Conservation (phyloP, 257 asterid genomes). For the Echites panduratus region DNA sequence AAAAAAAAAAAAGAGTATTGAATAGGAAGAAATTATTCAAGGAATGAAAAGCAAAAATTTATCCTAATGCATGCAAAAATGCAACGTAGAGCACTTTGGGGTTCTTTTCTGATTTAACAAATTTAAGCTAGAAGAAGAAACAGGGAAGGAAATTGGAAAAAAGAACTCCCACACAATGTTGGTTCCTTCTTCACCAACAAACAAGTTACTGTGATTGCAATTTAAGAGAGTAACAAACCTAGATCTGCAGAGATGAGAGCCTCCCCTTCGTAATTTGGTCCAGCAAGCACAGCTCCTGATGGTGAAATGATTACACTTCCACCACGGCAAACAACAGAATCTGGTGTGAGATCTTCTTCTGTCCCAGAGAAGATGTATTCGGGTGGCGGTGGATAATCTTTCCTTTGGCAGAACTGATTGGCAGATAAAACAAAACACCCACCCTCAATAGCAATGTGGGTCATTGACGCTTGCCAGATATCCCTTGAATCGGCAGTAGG, state of each 20-base stretch:
- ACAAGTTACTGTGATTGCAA: not conserved
- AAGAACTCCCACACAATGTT: not conserved
- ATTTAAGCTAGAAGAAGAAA: not conserved
- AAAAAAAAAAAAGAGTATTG: not conserved
- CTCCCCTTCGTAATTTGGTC: slow-evolving; percentile 91
- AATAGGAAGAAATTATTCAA: not conserved
- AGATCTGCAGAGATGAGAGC: slow-evolving; percentile 92
- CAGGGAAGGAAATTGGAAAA: not conserved
- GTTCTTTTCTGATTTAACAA: not conserved
- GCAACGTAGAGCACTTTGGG: not conserved
- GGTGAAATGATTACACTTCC: slow-evolving; percentile 95
- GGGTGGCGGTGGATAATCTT: slow-evolving; percentile 93
- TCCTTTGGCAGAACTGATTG: slow-evolving; percentile 89
- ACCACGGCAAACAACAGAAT: slow-evolving; percentile 88
- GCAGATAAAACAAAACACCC: slow-evolving; percentile 93
- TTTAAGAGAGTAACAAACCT: slow-evolving; percentile 32
- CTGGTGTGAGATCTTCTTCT: slow-evolving; percentile 75
- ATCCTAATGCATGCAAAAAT: not conserved
- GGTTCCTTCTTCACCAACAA: not conserved
- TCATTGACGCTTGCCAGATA: slow-evolving; percentile 96
- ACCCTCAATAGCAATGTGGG: slow-evolving; percentile 93
- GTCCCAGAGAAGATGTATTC: slow-evolving; percentile 63
- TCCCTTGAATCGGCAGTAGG: slow-evolving; percentile 94
- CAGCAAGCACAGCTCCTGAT: slow-evolving; percentile 80
- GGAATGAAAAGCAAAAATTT: not conserved